A percentile compares a stretch with the other conserved stretches of the same genome.
These are phyloP conservation scores for Amanita polypyramis DNA, from an alignment of 768 basidiomycete genomes.

Conservation along the genomic window DNA sequence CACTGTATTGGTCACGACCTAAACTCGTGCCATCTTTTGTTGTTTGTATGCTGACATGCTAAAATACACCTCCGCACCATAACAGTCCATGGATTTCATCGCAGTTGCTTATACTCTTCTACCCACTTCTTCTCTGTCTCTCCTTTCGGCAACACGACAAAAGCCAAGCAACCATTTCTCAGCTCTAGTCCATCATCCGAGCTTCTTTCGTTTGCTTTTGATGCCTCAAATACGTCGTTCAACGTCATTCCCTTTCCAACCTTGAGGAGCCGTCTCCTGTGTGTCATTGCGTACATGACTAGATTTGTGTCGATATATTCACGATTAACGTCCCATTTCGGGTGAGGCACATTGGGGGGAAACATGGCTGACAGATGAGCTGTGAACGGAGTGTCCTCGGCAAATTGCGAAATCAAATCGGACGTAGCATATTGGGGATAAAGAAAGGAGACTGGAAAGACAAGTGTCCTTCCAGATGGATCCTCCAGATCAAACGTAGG, in stretches of 20 bases:
- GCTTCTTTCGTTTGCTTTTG: conserved; percentile 49
- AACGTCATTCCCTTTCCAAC: conserved; percentile 88
- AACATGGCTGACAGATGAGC: conserved; percentile 78
- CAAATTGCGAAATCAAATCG: conserved; percentile 80
- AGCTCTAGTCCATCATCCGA: conserved; percentile 73
- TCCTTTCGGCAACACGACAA: conserved; percentile 72
- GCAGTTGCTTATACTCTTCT: conserved; percentile 78
- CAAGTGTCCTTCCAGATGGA: conserved; percentile 43
- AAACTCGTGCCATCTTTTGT: no score
- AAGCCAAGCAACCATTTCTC: conserved; percentile 71
- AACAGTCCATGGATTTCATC: no score
- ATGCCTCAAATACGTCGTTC: conserved; percentile 58
- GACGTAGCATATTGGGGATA: conserved; percentile 87
- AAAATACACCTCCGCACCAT: no score
- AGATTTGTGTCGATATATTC: conserved; percentile 60
- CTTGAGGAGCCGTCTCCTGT: conserved; percentile 68
- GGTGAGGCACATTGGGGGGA: conserved; percentile 52
- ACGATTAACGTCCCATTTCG: conserved; percentile 65
- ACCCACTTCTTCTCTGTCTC: conserved; percentile 77
- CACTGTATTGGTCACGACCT: no score
- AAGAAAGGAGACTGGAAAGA: conserved; percentile 86
- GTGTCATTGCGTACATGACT: conserved; percentile 78
- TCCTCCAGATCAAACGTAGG: conserved; percentile 64
- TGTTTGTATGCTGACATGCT: no score
- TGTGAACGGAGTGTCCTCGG: conserved; percentile 75